phyloP scores from a whole-genome alignment of 305 asterid species.

The Rubia peregrina region DNA sequence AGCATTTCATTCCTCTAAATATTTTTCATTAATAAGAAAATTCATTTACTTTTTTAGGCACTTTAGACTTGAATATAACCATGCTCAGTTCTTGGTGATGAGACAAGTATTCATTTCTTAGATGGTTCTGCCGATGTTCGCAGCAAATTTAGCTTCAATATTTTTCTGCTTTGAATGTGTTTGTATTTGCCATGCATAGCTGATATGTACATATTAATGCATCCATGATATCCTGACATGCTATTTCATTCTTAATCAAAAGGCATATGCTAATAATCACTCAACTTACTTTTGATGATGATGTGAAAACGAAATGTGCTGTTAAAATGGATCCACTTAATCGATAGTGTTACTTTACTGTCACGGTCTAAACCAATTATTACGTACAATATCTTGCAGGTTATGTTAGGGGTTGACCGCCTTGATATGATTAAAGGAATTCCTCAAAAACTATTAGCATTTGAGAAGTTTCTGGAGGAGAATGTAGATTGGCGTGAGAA shows the following conservation, averaged over 20 bases:
- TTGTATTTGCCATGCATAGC: not conserved
- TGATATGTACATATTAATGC: not conserved
- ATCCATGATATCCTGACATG: not conserved
- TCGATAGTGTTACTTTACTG: not conserved
- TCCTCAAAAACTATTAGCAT: slow-evolving; percentile 88
- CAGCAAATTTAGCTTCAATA: not conserved
- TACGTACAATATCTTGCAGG: slow-evolving; percentile 42
- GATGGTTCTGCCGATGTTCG: slow-evolving; percentile 2
- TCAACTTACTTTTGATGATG: not conserved
- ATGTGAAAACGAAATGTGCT: not conserved
- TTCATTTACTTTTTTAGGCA: not conserved
- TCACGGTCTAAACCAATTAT: slow-evolving; percentile 4
- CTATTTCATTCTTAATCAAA: not conserved
- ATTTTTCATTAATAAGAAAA: not conserved
- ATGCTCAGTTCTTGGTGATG: not conserved
- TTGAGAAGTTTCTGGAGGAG: slow-evolving; percentile 92
- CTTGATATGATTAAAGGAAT: slow-evolving; percentile 97
- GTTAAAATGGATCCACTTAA: not conserved
- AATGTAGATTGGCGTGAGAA: slow-evolving; percentile 70
- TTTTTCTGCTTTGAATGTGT: not conserved
- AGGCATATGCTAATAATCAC: not conserved
- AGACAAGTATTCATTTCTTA: not conserved
- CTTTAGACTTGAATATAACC: not conserved
- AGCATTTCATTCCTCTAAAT: not conserved
- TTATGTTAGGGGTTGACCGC: slow-evolving; percentile 92